These are phyloP conservation scores for Halteria grandinella DNA, from an alignment of 73 alveolate species.

Conservation along the genomic window DNA sequence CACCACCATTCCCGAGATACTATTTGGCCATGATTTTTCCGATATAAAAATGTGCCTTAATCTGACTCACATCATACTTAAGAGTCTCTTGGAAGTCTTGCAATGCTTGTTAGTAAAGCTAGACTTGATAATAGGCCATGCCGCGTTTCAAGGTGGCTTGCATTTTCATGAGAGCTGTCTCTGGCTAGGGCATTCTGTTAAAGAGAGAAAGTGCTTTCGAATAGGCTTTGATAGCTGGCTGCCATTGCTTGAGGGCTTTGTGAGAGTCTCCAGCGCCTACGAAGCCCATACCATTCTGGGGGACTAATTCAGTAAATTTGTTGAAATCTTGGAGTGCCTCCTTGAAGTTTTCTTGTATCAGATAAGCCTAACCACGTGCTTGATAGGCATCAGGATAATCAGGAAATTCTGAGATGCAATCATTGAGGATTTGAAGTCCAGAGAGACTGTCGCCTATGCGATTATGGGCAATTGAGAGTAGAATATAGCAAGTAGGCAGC, in stretches of 20 bases:
- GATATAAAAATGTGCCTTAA: constrained; percentile 71
- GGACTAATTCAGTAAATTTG: constrained; percentile 43
- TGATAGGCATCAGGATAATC: constrained; percentile 77
- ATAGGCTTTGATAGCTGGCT: constrained; percentile 43
- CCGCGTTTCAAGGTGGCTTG: neutral
- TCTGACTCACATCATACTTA: constrained; percentile 48
- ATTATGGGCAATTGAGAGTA: constrained; percentile 34
- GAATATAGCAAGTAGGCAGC: constrained; percentile 12
- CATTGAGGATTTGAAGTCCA: constrained; percentile 12
- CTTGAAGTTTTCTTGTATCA: constrained; percentile 53
- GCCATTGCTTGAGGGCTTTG: constrained; percentile 42
- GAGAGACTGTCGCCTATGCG: constrained; percentile 7
- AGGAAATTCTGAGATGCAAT: constrained; percentile 58
- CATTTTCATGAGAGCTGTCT: no score
- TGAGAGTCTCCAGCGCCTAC: constrained; percentile 80
- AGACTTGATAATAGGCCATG: neutral
- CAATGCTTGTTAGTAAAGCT: neutral
- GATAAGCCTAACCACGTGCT: constrained; percentile 73
- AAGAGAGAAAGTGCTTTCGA: constrained; percentile 54
- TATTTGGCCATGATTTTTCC: constrained; percentile 69
- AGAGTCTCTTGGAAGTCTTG: constrained; percentile 20
- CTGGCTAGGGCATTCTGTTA: no score
- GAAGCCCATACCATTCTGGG: constrained; percentile 65
- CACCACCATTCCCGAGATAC: constrained; percentile 32
- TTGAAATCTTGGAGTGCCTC: constrained; percentile 61